Base-by-base conservation (phyloP, 2,329 filamentous ascomycete genomes). In the Venturia nashicola region DNA sequence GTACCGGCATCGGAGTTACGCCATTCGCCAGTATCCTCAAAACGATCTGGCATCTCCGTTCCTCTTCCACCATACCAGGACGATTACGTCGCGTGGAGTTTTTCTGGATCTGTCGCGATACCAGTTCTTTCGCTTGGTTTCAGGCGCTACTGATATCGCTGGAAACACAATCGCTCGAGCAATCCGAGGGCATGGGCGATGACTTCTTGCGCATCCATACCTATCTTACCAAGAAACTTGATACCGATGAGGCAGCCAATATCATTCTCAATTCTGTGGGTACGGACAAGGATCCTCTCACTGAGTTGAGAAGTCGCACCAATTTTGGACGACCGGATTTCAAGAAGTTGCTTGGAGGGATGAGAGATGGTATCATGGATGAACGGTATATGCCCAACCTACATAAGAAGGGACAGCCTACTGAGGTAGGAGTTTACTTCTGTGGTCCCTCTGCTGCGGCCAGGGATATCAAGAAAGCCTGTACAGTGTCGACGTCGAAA, bases 81-180 rank as follows among this genome's bases (percentile, higher is more conserved):
- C 90, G 93, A 72, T 86, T 99, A 59, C 89, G 91, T 65, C 88
- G 94, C 74, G 93, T 99, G 40, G 94, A 99, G 75, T 99, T 99
- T 77, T 95, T 99, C 79, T 99, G 94, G 94, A 88, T 97, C 61
- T 97, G 93, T 83, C 94, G 90, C 75, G 92, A 97, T 72, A 96
- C 92, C 0, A 89, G 85, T 42, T 96, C 92, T 0, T 99, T 99
- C 72, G 94, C 97, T 77, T 99, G 94, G 94, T 97, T 99, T 81
- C 94, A 99, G 74, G 91, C 89, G 1, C 85, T 99, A 0, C 83
- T 99, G 18, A 90, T 89, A 0, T 95, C 90, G 0, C 87, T 99
- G 27, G 94, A 99, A 76, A 82, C 86, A 43, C 94, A 99, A 73
- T 92, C 88, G 61, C 82, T 84, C 65, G 63, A 65, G 20, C 44